Base-by-base conservation (phyloP, 2,329 filamentous ascomycete species). In the Xylariales sp. region DNA sequence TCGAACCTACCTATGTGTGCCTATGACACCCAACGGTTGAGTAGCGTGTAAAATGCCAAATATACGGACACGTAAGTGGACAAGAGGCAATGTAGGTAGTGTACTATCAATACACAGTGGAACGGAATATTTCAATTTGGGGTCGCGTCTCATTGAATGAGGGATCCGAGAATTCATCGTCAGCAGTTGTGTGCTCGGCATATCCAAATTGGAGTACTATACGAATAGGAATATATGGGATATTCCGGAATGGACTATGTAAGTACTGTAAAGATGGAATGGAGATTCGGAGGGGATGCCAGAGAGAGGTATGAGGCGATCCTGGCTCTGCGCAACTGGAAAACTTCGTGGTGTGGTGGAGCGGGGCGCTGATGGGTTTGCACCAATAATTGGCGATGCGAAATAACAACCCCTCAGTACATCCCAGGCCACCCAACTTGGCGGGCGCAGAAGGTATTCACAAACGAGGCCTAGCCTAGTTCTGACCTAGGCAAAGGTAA, bases 361-460 rank as follows among this genome's bases (percentile, higher is more conserved):
- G 65, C 60, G 65, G 65, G 60, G 65, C 55, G 34, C 30, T 36
- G 49, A 54, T 43, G 55, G 23, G 36, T 34, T 34, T 64, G 46
- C 56, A 52, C 65, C 65, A 61, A 60, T 64, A 52, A 52, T 56
- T 61, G 61, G 18, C 45, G 52, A 58, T 45, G 32, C 49, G 56
- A 62, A 59, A 46, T 39, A 58, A 63, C 12, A 52, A 66, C 67
- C 67, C 63, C 67, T 59, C 67, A 69, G 67, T 69, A 69, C 67
- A 66, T 32, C 18, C 34, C 7, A 18, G 12, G 8, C 16, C 54
- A 18, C 58, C 12, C 3, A 56, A n/a, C 16, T 56, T 39, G 14
- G 53, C 18, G 36, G 43, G 34, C 7, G 5, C 3, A 23, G 9
- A 1, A 66, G 23, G 67, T 69, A 69, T 58, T 43, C 18, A 0